Conservation (phyloP, 1,139 yeast species). For the Magnusiomyces clavatus region DNA sequence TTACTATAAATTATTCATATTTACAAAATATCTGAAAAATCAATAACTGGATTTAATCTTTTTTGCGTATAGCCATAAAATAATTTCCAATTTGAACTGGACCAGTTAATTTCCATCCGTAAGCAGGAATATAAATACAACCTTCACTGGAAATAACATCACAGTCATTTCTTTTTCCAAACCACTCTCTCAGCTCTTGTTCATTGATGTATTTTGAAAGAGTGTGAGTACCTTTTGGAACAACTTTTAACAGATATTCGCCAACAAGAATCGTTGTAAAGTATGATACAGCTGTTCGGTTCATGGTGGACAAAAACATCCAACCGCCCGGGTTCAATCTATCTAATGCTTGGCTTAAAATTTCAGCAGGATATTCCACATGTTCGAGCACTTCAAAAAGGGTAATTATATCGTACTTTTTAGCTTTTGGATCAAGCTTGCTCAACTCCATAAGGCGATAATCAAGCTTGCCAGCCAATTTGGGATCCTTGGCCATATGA, state of each 20-base stretch:
- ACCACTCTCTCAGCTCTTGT: conserved; percentile 62
- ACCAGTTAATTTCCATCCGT: conserved; percentile 73
- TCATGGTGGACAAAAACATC: conserved; percentile 83
- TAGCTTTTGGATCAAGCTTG: conserved; percentile 35
- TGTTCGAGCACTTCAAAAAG: conserved; percentile 95
- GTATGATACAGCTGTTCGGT: conserved; percentile 84
- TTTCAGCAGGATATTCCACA: conserved; percentile 74
- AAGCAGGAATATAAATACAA: conserved; percentile 71
- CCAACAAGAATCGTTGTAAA: conserved; percentile 90
- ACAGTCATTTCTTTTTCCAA: conserved; percentile 41
- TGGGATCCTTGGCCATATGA: conserved; percentile 64
- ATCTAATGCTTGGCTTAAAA: conserved; percentile 56
- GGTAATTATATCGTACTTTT: conserved; percentile 66
- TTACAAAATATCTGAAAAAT: not conserved
- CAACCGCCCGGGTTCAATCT: conserved; percentile 76
- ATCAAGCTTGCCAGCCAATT: conserved; percentile 41
- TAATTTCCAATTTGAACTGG: conserved; percentile 68
- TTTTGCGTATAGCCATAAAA: conserved; percentile 62
- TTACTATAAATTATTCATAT: not conserved
- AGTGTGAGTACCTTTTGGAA: conserved; percentile 90
- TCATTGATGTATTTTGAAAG: conserved; percentile 79
- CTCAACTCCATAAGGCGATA: conserved; percentile 61
- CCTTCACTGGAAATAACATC: conserved; percentile 65
- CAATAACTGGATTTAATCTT: conserved; percentile 2
- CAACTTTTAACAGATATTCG: conserved; percentile 69